Percentiles rank a stretch among this genome's conserved stretches.
Evolutionary conservation across 2,329 filamentous ascomycete genomes (phyloP).

Genomic region (Diaporthe humulicola): DNA sequence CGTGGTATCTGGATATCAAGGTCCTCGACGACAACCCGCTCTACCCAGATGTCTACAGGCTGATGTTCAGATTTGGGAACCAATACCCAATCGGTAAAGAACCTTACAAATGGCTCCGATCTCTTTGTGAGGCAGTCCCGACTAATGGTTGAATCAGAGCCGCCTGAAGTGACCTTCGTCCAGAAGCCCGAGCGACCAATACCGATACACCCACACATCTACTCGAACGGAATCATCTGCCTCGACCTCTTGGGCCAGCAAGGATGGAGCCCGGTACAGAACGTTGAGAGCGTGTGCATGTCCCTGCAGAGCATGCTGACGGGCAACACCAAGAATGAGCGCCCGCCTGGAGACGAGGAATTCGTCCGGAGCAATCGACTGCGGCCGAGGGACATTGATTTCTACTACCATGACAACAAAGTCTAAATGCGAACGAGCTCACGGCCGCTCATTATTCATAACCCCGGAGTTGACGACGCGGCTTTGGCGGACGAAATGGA

Average conservation of each 20-base stretch:
- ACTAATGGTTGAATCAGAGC: slow-evolving; percentile 68
- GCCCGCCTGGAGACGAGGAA: slow-evolving; percentile 89
- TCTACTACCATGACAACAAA: slow-evolving; percentile 92
- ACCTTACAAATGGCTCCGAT: slow-evolving; percentile 9
- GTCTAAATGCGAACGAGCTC: slow-evolving; percentile 59
- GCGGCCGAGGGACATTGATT: slow-evolving; percentile 89
- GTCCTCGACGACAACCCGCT: slow-evolving; percentile 93
- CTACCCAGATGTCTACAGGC: slow-evolving; percentile 82
- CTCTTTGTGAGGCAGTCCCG: neutral
- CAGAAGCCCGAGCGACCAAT: slow-evolving; percentile 75
- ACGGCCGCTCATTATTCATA: neutral
- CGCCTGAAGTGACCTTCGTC: slow-evolving; percentile 93
- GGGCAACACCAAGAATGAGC: slow-evolving; percentile 90
- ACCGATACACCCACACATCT: slow-evolving; percentile 97
- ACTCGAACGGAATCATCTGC: slow-evolving; percentile 98
- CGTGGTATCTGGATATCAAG: slow-evolving; percentile 93
- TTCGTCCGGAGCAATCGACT: slow-evolving; percentile 86
- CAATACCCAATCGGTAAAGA: slow-evolving; percentile 90
- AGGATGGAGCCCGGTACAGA: slow-evolving; percentile 97
- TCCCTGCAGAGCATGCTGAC: slow-evolving; percentile 98
- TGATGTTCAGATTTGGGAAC: slow-evolving; percentile 88
- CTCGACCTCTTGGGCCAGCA: slow-evolving; percentile 89
- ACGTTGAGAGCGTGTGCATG: slow-evolving; percentile 96
- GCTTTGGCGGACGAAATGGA: slow-evolving; percentile 27
- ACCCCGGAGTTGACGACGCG: slow-evolving; percentile 3